Conservation (phyloP, 495 filamentous ascomycete species). For the Hypoxylon intermedium region DNA sequence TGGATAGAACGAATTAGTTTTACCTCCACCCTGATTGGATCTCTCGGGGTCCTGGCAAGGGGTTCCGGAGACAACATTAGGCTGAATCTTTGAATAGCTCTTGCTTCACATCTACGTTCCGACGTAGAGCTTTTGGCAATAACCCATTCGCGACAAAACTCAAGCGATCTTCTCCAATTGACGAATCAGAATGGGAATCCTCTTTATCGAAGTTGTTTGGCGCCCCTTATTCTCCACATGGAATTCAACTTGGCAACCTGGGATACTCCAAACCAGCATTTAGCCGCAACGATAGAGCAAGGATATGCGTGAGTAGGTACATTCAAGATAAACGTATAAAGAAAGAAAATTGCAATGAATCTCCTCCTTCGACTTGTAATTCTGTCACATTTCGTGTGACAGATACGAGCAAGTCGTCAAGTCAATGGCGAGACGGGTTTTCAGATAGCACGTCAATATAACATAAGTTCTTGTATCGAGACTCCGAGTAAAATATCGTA, state of each 20-base stretch:
- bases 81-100: conserved; percentile 23
- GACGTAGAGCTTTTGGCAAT: conserved; percentile 25
- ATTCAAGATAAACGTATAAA: neutral
- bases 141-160: neutral
- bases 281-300: no score
- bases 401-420: neutral
- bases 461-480: neutral
- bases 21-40: conserved; percentile 28
- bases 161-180: conserved; percentile 15
- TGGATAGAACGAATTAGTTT: conserved; percentile 31
- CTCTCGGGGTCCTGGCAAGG: conserved; percentile 25
- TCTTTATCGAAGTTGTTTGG: conserved; percentile 9
- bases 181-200: conserved; percentile 7
- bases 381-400: neutral
- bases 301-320: no score
- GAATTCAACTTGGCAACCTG: conserved; percentile 14
- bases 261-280: conserved; percentile 28
- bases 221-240: conserved; percentile 8
- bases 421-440: neutral
- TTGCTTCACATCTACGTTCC: conserved; percentile 26
- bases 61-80: conserved; percentile 32
- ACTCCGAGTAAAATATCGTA: neutral
- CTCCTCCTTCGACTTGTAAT: neutral
- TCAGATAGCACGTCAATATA: neutral
- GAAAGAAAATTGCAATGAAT: neutral